Base-by-base conservation (phyloP, 1,284 basidiomycete species). In the Phellopilus nigrolimitatus region DNA sequence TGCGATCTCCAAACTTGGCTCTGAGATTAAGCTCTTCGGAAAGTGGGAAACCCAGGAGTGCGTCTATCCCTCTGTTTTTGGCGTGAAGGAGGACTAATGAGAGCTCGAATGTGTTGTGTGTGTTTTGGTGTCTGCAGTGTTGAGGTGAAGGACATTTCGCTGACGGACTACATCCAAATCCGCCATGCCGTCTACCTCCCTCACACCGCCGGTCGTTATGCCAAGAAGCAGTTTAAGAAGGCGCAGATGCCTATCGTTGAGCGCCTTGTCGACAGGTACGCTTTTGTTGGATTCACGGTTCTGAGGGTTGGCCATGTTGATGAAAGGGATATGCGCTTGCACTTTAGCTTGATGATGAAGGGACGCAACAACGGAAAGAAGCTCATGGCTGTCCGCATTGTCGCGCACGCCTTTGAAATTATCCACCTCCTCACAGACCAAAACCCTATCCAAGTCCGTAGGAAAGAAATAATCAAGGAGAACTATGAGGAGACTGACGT, bases 291-390 rank as follows among this genome's bases (percentile, higher is more conserved):
- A 0, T 30, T 30, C 8, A 40, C 22, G 12, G 10, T 34, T 21
- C n/a, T 31, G 15, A 33, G 27, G 40, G 15, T 4, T 5, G 2
- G 25, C 2, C 15, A 22, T n/a, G 25, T n/a, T 41, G 27, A 42
- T 24, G n/a, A n/a, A 6, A 30, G 28, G 15, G 19, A 10, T 25
- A 10, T 27, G 21, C 21, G 49, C 19, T 33, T 9, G 13, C 25
- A 9, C n/a, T 42, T 40, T 62, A 93, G 91, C 68, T 75, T 97
- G 70, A 97, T 99, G 97, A 99, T 99, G 95, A 97, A 99, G 79
- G 97, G 97, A 62, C 94, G 97, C 74, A 99, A 99, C 89, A 99
- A 97, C 79, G 97, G 97, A 69, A 99, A 99, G 83, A 99, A 99
- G 79, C 87, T 98, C 71, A 79, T 99, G 76, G 89, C 97, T 64